Evolutionary conservation across 768 basidiomycete species (phyloP).

Genomic region (Russula sp.): DNA sequence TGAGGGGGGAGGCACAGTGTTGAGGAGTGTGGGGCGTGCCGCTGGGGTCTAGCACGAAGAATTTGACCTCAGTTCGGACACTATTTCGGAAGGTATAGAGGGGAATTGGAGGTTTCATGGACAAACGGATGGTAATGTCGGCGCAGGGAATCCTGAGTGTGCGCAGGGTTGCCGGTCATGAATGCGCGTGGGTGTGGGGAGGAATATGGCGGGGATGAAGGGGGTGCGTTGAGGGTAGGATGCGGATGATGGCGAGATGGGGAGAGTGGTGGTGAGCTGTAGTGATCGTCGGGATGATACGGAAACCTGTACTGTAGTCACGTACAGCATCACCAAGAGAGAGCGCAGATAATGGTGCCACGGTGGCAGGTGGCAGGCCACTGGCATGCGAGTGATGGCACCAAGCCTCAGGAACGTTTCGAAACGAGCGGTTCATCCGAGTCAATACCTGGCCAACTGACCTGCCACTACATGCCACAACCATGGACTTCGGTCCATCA

Average conservation of each 20-base stretch:
- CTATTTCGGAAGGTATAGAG: slow-evolving; percentile 24
- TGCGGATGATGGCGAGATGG: neutral
- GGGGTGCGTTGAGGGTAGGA: neutral
- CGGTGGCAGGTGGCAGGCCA: no score
- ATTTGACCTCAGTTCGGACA: slow-evolving; percentile 38
- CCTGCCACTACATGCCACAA: slow-evolving; percentile 36
- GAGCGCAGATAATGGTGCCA: no score
- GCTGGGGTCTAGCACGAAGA: slow-evolving; percentile 69
- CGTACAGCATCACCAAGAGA: no score
- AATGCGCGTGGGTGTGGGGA: neutral
- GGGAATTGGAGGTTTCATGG: slow-evolving; percentile 35
- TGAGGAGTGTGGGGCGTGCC: slow-evolving; percentile 52
- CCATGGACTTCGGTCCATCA: slow-evolving; percentile 87
- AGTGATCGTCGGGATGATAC: neutral
- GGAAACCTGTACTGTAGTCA: no score
- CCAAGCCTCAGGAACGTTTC: no score
- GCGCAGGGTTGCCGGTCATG: neutral
- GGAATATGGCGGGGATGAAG: neutral
- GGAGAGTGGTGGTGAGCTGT: neutral
- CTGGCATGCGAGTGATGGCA: no score
- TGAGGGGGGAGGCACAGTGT: slow-evolving; percentile 38
- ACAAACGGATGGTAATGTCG: neutral
- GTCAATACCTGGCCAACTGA: no score
- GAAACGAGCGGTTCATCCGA: no score
- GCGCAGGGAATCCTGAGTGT: neutral